phyloP scores from a whole-genome alignment of 805 yeast genomes.

The Maudiozyma pseudohumilis region DNA sequence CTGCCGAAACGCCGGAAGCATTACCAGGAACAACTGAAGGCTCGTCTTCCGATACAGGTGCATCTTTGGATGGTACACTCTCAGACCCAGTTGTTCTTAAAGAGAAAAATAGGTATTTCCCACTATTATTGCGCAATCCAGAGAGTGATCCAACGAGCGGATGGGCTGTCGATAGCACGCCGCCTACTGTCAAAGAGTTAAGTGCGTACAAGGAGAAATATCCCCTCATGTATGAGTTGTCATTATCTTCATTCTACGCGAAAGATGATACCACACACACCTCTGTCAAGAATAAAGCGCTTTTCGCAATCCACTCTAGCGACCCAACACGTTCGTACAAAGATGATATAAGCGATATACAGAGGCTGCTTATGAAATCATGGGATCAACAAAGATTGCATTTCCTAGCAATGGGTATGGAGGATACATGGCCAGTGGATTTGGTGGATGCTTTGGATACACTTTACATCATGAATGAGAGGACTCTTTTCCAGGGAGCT shows the following conservation, averaged over 20 bases:
- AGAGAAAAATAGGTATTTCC: constrained; percentile 34
- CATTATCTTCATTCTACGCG: constrained; percentile 14
- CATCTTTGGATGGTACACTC: too few species aligned
- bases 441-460: constrained; percentile 45
- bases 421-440: constrained; percentile 36
- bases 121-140: constrained; percentile 23
- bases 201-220: constrained; percentile 18
- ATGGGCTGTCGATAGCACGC: constrained; percentile 6
- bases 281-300: too few species aligned
- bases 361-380: constrained; percentile 31
- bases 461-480: constrained; percentile 36
- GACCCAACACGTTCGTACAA: constrained; percentile 4
- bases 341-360: constrained; percentile 26
- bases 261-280: not conserved
- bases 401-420: constrained; percentile 1
- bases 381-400: constrained; percentile 30
- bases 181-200: not conserved
- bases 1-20: too few species aligned
- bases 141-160: constrained; percentile 15
- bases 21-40: not conserved
- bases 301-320: too few species aligned
- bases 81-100: constrained; percentile 16
- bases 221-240: constrained; percentile 20
- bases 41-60: too few species aligned
- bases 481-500: constrained; percentile 32